Evolutionary conservation across 371 early-diverging fungal genomes (phyloP).

Genomic region (Syncephalastrum contaminatum): DNA sequence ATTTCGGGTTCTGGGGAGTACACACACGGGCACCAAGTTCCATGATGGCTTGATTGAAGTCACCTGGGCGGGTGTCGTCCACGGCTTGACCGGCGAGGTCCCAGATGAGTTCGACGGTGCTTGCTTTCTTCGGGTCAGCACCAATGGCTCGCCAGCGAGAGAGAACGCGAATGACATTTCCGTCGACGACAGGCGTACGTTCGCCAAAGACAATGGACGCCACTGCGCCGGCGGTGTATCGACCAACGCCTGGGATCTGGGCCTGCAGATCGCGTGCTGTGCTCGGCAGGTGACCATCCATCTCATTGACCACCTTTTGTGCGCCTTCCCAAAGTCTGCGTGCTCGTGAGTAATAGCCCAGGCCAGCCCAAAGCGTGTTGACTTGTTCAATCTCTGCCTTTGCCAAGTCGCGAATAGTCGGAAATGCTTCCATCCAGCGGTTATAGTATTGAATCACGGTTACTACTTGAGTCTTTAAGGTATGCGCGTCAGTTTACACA

Average conservation of each 20-base stretch:
- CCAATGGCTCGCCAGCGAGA: slow-evolving; percentile 68
- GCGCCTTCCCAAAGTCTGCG: slow-evolving; percentile 73
- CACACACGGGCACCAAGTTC: slow-evolving; percentile 83
- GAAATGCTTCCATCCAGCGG: slow-evolving; percentile 77
- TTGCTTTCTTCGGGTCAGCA: slow-evolving; percentile 69
- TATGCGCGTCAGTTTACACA: neutral
- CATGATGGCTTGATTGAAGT: slow-evolving; percentile 86
- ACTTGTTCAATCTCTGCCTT: slow-evolving; percentile 71
- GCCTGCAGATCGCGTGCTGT: slow-evolving; percentile 57
- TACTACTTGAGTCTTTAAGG: slow-evolving; percentile 64
- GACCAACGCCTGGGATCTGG: slow-evolving; percentile 77
- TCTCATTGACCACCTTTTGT: slow-evolving; percentile 55
- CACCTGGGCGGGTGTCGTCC: slow-evolving; percentile 61
- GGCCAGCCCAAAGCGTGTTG: slow-evolving; percentile 75
- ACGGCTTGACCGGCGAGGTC: slow-evolving; percentile 60
- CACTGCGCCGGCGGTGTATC: slow-evolving; percentile 67
- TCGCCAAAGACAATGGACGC: slow-evolving; percentile 73
- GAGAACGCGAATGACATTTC: slow-evolving; percentile 80
- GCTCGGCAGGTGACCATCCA: slow-evolving; percentile 59
- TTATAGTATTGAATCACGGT: slow-evolving; percentile 75
- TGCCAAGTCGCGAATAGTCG: slow-evolving; percentile 70
- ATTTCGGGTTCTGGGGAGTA: slow-evolving; percentile 71
- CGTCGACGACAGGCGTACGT: slow-evolving; percentile 72
- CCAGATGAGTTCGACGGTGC: slow-evolving; percentile 63
- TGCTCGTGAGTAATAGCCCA: slow-evolving; percentile 84